A percentile compares a stretch with the other conserved stretches of the same genome.
Evolutionary conservation across 345 rosid genomes (phyloP).

Genomic region (Cochlearia excelsa): DNA sequence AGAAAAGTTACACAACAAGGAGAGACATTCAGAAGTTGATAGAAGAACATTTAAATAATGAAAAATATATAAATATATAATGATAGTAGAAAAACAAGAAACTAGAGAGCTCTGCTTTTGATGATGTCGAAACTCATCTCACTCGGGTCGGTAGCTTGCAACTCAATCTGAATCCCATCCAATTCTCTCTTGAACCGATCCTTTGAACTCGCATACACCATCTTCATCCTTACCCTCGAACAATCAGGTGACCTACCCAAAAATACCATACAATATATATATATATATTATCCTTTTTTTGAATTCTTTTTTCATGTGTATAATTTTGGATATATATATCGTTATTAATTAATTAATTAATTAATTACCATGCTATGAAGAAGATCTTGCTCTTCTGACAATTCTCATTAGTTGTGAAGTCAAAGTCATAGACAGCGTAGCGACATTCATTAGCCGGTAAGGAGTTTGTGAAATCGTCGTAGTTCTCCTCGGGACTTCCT

Average conservation of each 20-base stretch:
- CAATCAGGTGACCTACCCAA: conserved; percentile 72
- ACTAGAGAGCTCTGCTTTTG: conserved; percentile 69
- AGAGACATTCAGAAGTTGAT: background rate
- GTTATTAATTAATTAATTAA: no score
- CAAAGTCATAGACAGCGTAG: conserved; percentile 86
- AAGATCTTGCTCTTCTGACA: conserved; percentile 99
- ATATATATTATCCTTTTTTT: background rate
- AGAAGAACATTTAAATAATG: background rate
- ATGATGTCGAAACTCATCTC: conserved; percentile 94
- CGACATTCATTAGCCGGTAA: conserved; percentile 90
- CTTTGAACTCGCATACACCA: conserved; percentile 94
- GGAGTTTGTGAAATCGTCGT: conserved; percentile 66
- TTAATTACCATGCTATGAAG: conserved; percentile 81
- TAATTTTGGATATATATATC: no score
- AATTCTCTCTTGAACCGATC: conserved; percentile 48
- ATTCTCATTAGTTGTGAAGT: conserved; percentile 75
- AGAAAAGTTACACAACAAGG: conserved; percentile 29
- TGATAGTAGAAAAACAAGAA: background rate
- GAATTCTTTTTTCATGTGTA: no score
- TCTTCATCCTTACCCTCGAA: conserved; percentile 78
- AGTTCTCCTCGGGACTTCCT: conserved; percentile 64
- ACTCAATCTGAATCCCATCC: conserved; percentile 8
- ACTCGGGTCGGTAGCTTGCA: conserved; percentile 98
- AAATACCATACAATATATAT: background rate
- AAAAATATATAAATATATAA: conserved; percentile 7